A percentile compares a stretch with the other conserved stretches of the same genome.
Evolutionary conservation across 2,329 filamentous ascomycete species (phyloP).

Genomic region (Parascedosporium putredinis): DNA sequence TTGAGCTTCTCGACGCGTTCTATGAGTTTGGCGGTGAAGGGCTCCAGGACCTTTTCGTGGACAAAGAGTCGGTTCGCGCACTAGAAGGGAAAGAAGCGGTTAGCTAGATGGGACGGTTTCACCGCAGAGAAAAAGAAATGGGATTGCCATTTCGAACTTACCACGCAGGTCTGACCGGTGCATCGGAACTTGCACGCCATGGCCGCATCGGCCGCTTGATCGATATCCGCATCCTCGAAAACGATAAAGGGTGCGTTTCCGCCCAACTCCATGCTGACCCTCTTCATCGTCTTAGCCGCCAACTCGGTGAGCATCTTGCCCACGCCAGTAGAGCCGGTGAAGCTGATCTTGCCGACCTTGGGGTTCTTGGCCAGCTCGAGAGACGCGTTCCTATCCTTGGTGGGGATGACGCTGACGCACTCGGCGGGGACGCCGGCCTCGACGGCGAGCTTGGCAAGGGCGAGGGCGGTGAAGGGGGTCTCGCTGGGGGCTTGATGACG

Average conservation of each 20-base stretch:
- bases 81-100: background rate
- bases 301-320: slow-evolving; percentile 81
- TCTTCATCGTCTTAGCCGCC: slow-evolving; percentile 73
- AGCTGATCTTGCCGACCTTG: slow-evolving; percentile 79
- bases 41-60: slow-evolving; percentile 67
- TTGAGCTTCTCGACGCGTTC: slow-evolving; percentile 65
- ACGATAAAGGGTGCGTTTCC: slow-evolving; percentile 96
- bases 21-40: slow-evolving; percentile 58
- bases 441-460: slow-evolving; percentile 74
- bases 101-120: too few species aligned
- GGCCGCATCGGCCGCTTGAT: slow-evolving; percentile 71
- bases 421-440: slow-evolving; percentile 87
- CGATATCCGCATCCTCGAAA: slow-evolving; percentile 88
- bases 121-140: too few species aligned
- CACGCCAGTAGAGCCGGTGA: slow-evolving; percentile 69
- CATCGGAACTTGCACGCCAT: slow-evolving; percentile 86
- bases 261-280: slow-evolving; percentile 77
- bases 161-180: slow-evolving; percentile 88
- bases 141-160: background rate
- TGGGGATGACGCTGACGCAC: slow-evolving; percentile 81
- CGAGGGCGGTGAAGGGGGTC: slow-evolving; percentile 83
- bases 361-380: slow-evolving; percentile 68
- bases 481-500: slow-evolving; percentile 87
- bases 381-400: slow-evolving; percentile 66
- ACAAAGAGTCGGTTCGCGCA: slow-evolving; percentile 78